These are phyloP conservation scores for Colletotrichum spinosum DNA, from an alignment of 2,329 filamentous ascomycete genomes.

Conservation along the genomic window DNA sequence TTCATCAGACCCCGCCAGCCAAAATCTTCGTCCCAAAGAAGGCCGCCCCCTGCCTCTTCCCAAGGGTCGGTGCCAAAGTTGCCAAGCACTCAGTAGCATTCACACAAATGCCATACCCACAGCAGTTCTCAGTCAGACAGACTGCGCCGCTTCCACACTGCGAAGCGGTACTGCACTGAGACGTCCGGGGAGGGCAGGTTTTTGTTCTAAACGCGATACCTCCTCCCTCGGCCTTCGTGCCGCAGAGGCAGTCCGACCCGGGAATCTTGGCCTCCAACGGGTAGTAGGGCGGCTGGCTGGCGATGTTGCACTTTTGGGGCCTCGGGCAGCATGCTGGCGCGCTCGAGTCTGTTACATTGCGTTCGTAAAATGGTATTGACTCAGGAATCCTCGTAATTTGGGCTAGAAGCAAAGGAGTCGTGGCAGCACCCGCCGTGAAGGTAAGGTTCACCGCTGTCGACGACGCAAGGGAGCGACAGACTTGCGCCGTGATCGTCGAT, in stretches of 20 bases:
- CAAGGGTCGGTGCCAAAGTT: neutral
- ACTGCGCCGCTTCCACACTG: constrained; percentile 19
- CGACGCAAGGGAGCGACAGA: constrained; percentile 49
- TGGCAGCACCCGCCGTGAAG: constrained; percentile 47
- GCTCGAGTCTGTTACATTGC: constrained; percentile 48
- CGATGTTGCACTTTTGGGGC: constrained; percentile 36
- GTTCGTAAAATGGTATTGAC: constrained; percentile 8
- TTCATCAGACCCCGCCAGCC: constrained; percentile 14
- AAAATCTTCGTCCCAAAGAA: constrained; percentile 11
- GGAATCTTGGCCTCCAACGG: constrained; percentile 45
- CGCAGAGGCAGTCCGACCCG: constrained; percentile 49
- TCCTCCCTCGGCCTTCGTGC: constrained; percentile 39
- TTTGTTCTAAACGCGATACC: constrained; percentile 33
- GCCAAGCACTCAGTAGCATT: constrained; percentile 36
- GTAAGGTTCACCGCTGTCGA: constrained; percentile 47
- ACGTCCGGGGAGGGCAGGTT: constrained; percentile 5
- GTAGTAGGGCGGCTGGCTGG: constrained; percentile 44
- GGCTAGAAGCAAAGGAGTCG: constrained; percentile 39
- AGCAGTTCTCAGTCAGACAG: constrained; percentile 34
- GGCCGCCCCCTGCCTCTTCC: neutral
- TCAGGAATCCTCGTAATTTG: constrained; percentile 7
- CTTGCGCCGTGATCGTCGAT: constrained; percentile 46
- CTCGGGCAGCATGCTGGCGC: constrained; percentile 49
- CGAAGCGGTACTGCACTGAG: constrained; percentile 14
- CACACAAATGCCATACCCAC: constrained; percentile 35